phyloP scores from a whole-genome alignment of 768 basidiomycete species.

The Leccinum barrowsii region DNA sequence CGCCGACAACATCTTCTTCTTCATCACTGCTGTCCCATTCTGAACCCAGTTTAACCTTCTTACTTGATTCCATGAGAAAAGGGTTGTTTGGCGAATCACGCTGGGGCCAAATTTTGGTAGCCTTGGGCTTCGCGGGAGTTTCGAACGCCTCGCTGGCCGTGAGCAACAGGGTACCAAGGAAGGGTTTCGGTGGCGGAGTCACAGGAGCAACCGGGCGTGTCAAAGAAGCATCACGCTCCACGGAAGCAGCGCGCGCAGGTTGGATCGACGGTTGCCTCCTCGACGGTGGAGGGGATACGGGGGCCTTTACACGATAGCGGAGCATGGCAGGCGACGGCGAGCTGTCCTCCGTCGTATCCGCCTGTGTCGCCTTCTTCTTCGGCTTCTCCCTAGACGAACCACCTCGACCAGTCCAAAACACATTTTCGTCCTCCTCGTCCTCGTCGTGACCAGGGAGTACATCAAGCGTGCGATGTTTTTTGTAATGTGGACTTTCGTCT shows the following conservation, averaged over 20 bases:
- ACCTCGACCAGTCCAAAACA: constrained; percentile 21
- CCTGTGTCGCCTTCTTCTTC: too few species aligned
- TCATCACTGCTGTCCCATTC: constrained; percentile 36
- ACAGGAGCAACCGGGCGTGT: constrained; percentile 16
- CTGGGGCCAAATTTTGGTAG: constrained; percentile 32
- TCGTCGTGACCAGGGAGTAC: constrained; percentile 41
- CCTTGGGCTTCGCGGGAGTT: constrained; percentile 40
- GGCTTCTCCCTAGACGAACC: too few species aligned
- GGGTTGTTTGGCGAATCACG: constrained; percentile 73
- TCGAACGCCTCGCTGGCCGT: constrained; percentile 23
- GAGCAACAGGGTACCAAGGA: constrained; percentile 23
- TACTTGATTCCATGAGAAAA: constrained; percentile 46
- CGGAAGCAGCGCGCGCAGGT: constrained; percentile 26
- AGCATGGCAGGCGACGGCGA: too few species aligned
- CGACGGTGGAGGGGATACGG: constrained; percentile 67
- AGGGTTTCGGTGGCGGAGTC: constrained; percentile 23
- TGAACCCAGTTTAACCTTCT: constrained; percentile 17
- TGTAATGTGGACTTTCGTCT: constrained; percentile 23
- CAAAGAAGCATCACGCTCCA: constrained; percentile 13
- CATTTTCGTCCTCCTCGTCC: constrained; percentile 50
- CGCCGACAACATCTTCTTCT: constrained; percentile 30
- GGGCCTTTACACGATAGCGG: constrained; percentile 29
- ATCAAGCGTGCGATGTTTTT: constrained; percentile 38
- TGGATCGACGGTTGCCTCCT: constrained; percentile 40
- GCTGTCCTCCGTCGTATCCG: too few species aligned